A percentile compares a stretch with the other conserved stretches of the same genome.
Conservation (phyloP, 2,329 filamentous ascomycete genomes). For the Fragosphaeria purpurea region DNA sequence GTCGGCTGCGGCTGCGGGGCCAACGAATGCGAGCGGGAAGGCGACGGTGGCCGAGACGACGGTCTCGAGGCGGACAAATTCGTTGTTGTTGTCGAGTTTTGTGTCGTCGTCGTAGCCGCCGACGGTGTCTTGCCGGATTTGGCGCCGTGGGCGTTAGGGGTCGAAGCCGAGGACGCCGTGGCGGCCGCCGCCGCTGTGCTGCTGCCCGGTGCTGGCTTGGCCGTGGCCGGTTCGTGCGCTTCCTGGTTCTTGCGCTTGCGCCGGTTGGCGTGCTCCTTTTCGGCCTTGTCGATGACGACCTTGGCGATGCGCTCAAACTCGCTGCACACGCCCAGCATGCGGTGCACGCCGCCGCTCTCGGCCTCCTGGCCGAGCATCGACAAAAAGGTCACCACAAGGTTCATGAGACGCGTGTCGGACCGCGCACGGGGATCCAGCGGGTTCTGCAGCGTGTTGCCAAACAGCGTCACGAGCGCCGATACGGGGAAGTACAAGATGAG, state of each 20-base stretch:
- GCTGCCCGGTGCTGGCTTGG: conserved; percentile 14
- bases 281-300: conserved; percentile 81
- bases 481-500: conserved; percentile 95
- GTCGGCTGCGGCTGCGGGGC: background rate
- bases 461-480: conserved; percentile 85
- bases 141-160: background rate
- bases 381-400: conserved; percentile 82
- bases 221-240: conserved; percentile 14
- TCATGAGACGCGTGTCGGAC: conserved; percentile 86
- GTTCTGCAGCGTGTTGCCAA: conserved; percentile 94
- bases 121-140: background rate
- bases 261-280: conserved; percentile 69
- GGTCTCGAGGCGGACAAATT: background rate
- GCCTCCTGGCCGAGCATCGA: conserved; percentile 83
- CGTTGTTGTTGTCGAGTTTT: background rate
- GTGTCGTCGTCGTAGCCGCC: background rate
- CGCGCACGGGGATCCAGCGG: conserved; percentile 80
- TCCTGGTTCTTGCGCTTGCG: conserved; percentile 71
- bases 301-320: conserved; percentile 94
- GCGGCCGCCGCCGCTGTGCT: background rate
- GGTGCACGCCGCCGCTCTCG: conserved; percentile 79
- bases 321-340: conserved; percentile 89
- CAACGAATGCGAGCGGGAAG: background rate
- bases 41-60: conserved; percentile 1
- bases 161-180: background rate